Evolutionary conservation across 169 alveolate genomes (phyloP), one percentile per base, ranked within the genome.

Genomic region (Cryptosporidium viatorum): DNA sequence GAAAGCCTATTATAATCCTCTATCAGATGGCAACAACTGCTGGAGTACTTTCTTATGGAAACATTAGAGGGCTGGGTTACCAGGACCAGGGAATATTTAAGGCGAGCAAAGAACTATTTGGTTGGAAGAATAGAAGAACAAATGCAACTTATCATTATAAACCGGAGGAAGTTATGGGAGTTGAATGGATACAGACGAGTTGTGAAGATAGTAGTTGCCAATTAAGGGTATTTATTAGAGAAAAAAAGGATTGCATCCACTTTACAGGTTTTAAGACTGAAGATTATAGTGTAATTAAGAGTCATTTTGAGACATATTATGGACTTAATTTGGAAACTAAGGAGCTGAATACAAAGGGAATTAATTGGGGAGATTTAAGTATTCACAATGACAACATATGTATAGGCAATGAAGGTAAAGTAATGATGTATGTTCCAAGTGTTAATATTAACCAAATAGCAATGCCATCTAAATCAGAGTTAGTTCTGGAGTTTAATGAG

Each of bases 341-440:
- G 33, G 94, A 86, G 33, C 91, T 94, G n/a, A 93, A 96, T 55
- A 89, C 94, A 52, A 85, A 92, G 1, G 98, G 98, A 31, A 94
- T 97, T 96, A 96, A 95, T 85, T 96, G 98, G 98, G 98, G 98
- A 21, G 93, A 95, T 93, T 95, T 84, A 95, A 95, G 45, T 94
- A 95, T 91, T 62, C 86, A 45, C 16, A 60, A 80, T 39, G 89
- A 80, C 8, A 80, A 80, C 29, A 62, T 80, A 26, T 80, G 89
- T 31, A 80, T 80, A 41, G 23, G 51, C 8, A 59, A 50, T 50
- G 89, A 80, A 21, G 89, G 62, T n/a, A 80, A 80, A 48, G 45
- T 80, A 6, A 43, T 80, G 68, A 80, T 80, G 89, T 80, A 80
- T 50, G 52, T 80, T 14, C 89, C 89, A 10, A 80, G 75, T 37